Conservation (phyloP, 176 grass and related monocot species). For the Bromus sterilis region DNA sequence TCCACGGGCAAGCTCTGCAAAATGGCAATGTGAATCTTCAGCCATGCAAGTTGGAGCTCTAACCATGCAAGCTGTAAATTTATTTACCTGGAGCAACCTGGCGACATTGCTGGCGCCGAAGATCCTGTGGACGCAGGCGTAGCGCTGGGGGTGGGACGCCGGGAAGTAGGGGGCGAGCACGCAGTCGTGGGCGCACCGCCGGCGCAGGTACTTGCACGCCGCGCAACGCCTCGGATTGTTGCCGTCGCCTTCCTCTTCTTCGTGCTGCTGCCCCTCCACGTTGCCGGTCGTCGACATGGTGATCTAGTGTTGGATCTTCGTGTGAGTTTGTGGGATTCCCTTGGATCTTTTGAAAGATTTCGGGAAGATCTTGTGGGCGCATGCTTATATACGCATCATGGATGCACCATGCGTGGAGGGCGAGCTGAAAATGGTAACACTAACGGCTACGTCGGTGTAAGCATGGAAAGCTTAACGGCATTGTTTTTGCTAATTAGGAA, state of each 20-base stretch:
- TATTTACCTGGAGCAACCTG: constrained; percentile 48
- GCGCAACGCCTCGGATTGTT: constrained; percentile 1
- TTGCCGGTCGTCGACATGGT: too few species aligned
- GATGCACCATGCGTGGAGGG: not conserved
- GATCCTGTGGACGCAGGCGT: constrained; percentile 48
- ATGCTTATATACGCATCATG: not conserved
- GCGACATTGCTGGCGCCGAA: constrained; percentile 73
- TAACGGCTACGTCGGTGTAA: not conserved
- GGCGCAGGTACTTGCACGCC: constrained; percentile 56
- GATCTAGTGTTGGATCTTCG: not conserved
- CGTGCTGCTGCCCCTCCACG: not conserved
- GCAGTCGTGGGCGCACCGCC: constrained; percentile 57
- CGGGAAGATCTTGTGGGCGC: not conserved
- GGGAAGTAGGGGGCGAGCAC: constrained; percentile 62
- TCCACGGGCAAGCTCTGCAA: constrained; percentile 31
- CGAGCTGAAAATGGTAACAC: not conserved
- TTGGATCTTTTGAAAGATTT: constrained; percentile 5
- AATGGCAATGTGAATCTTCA: not conserved
- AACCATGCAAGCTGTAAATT: too few species aligned
- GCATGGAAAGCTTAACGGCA: not conserved
- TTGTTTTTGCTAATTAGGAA: constrained; percentile 31
- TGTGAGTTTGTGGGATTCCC: not conserved
- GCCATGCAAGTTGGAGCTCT: not conserved
- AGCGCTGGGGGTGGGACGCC: constrained; percentile 30
- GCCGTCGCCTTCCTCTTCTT: not conserved